Conservation (phyloP, 345 rosid genomes). For the Populus euphratica region DNA sequence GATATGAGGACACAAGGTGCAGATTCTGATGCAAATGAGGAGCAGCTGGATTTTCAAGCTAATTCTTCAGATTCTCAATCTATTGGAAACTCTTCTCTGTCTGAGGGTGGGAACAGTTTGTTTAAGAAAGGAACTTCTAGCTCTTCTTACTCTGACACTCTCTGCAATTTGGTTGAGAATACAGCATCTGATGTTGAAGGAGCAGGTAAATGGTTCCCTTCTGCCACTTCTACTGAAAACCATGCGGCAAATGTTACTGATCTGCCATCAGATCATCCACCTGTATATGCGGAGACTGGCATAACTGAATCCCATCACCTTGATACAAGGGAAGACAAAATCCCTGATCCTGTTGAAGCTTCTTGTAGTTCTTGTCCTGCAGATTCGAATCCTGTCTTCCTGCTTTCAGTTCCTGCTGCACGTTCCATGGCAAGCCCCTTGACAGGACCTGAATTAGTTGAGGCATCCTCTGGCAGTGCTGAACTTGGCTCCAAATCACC, state of each 20-base stretch:
- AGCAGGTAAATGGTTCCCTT: constrained; percentile 30
- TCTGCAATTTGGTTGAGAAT: constrained; percentile 46
- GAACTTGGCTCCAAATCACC: constrained; percentile 20
- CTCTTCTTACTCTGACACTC: constrained; percentile 53
- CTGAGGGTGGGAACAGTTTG: constrained; percentile 67
- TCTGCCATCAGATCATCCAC: constrained; percentile 28
- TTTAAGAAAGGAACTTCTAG: constrained; percentile 51
- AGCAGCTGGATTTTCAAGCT: constrained; percentile 41
- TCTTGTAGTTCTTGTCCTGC: constrained; percentile 35
- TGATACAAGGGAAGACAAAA: constrained; percentile 26
- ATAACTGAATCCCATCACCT: constrained; percentile 29
- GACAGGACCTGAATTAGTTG: constrained; percentile 34
- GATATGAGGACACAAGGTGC: constrained; percentile 27
- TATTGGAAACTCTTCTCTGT: constrained; percentile 50
- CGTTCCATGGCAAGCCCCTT: constrained; percentile 9
- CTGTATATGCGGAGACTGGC: constrained; percentile 25
- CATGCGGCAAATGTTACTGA: constrained; percentile 26
- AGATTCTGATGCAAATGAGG: constrained; percentile 50
- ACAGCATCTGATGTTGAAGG: constrained; percentile 52
- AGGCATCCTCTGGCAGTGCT: constrained; percentile 21
- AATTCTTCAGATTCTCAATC: constrained; percentile 64
- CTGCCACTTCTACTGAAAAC: constrained; percentile 35
- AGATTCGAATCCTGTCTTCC: constrained; percentile 33
- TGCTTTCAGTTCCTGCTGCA: constrained; percentile 31
- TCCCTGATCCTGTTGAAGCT: constrained; percentile 24